A percentile compares a stretch with the other conserved stretches of the same genome.
phyloP scores from a whole-genome alignment of 129 eudicot species.

The Lactuca saligna region DNA sequence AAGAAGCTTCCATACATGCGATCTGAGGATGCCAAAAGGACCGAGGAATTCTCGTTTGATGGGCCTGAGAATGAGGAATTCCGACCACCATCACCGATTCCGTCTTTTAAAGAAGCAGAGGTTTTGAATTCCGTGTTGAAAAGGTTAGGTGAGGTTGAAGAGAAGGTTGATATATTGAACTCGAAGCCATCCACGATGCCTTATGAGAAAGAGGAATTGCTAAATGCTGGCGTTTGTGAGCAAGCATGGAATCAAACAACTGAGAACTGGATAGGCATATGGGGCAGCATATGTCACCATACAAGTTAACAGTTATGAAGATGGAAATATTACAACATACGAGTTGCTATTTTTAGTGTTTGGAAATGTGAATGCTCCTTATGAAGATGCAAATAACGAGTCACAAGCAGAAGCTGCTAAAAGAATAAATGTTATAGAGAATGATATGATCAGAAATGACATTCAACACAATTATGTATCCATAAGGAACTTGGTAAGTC shows the following conservation, averaged over 20 bases:
- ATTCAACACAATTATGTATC: too few relatives aligned
- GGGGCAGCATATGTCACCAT: conserved; percentile 80
- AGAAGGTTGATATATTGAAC: conserved; percentile 64
- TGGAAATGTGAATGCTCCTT: too few relatives aligned
- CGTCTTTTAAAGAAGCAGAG: conserved; percentile 53
- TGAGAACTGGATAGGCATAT: conserved; percentile 84
- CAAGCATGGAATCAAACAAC: conserved; percentile 79
- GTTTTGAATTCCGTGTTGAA: conserved; percentile 61
- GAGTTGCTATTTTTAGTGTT: conserved; percentile 33
- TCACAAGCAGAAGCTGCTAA: too few relatives aligned
- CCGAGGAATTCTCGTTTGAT: conserved; percentile 48
- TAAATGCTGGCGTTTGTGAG: conserved; percentile 66
- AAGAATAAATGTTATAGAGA: too few relatives aligned
- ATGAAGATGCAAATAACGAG: too few relatives aligned
- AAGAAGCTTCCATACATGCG: conserved; percentile 53
- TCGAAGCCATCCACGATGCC: conserved; percentile 88
- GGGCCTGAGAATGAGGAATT: conserved; percentile 51
- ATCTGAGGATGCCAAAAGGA: conserved; percentile 20
- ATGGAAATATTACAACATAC: too few relatives aligned
- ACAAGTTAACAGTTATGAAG: too few relatives aligned
- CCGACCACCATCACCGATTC: conserved; percentile 70
- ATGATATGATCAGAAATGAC: too few relatives aligned
- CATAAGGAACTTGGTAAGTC: too few relatives aligned
- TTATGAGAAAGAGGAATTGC: conserved; percentile 80
- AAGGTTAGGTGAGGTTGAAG: conserved; percentile 82